These are phyloP conservation scores for Fraxinus velutina DNA, from an alignment of 305 asterid species.

Conservation along the genomic window DNA sequence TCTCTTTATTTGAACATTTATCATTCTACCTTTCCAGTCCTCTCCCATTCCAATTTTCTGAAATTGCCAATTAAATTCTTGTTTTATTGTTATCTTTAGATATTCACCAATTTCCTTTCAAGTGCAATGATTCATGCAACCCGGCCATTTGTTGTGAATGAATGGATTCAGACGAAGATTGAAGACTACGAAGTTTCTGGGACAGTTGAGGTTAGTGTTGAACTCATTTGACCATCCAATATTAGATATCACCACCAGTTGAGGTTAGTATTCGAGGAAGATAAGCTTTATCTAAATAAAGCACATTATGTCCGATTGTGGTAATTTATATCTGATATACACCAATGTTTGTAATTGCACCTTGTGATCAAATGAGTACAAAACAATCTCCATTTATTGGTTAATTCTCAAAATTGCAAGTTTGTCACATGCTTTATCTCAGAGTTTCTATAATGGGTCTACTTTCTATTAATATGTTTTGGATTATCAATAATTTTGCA, in stretches of 20 bases:
- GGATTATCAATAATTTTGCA: constrained; percentile 13
- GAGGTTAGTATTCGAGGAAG: constrained; percentile 3
- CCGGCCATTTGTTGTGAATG: constrained; percentile 80
- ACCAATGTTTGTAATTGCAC: background rate
- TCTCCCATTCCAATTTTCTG: background rate
- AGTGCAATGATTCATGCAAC: constrained; percentile 92
- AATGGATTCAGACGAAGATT: constrained; percentile 93
- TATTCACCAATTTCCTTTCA: constrained; percentile 88
- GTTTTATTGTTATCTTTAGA: constrained; percentile 40
- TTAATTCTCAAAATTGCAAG: constrained; percentile 5
- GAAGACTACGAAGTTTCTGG: constrained; percentile 95
- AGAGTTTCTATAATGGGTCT: background rate
- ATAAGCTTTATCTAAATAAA: background rate
- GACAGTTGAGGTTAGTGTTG: constrained; percentile 79
- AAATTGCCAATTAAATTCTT: constrained; percentile 20
- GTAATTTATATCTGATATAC: background rate
- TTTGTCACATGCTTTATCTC: background rate
- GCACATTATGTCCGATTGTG: constrained; percentile 1
- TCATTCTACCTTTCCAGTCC: background rate
- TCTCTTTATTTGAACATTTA: constrained; percentile 12
- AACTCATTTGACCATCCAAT: constrained; percentile 18
- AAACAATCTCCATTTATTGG: background rate
- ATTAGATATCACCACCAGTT: constrained; percentile 10
- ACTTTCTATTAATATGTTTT: background rate
- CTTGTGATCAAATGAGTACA: background rate